Evolutionary conservation across 2,329 filamentous ascomycete genomes (phyloP), one percentile per base, ranked within the genome.

Genomic region (Zasmidium angulare): DNA sequence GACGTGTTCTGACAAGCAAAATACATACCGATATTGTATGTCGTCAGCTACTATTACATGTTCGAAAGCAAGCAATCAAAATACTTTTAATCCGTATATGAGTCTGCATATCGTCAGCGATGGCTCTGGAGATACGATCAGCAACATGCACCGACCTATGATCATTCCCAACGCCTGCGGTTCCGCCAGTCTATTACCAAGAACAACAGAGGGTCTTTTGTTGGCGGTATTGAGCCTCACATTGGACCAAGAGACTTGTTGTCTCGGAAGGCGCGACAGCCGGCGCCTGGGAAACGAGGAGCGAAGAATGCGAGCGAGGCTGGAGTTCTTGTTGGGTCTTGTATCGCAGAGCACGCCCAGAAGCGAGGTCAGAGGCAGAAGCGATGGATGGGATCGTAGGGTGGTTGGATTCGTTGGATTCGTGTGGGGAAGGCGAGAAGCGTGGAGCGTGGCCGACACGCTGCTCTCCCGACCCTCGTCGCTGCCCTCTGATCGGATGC

Each of bases 1-100:
- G 24, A 29, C 6, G 14, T n/a, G n/a, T 3, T 19, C 3, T 17
- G 14, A 14, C n/a, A 14, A 3, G 31, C 21, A 10, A 53, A 49
- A 26, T 43, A 66, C 68, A 62, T 31, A 66, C 64, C 23, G 31
- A 20, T 58, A 54, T 53, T 49, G 29, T 62, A 59, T 57, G 51
- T 64, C 58, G 61, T 66, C 50, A 63, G 64, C 59, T 69, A 64
- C 53, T 67, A 69, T 65, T 70, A 70, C 68, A 70, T 70, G 55
- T 66, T 65, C 56, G 60, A 60, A 60, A 60, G 53, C 51, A 53
- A 63, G 50, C 50, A 53, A 53, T 6, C 36, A 53, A 23, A 53
- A 46, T 46, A 24, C 21, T 46, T 53, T 53, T 46, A 68, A 63
- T 52, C 55, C 64, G 62, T 63, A 59, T 65, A 60, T 61, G 55